phyloP scores from a whole-genome alignment of 2,329 filamentous ascomycete species.

The Penicillium sp. region DNA sequence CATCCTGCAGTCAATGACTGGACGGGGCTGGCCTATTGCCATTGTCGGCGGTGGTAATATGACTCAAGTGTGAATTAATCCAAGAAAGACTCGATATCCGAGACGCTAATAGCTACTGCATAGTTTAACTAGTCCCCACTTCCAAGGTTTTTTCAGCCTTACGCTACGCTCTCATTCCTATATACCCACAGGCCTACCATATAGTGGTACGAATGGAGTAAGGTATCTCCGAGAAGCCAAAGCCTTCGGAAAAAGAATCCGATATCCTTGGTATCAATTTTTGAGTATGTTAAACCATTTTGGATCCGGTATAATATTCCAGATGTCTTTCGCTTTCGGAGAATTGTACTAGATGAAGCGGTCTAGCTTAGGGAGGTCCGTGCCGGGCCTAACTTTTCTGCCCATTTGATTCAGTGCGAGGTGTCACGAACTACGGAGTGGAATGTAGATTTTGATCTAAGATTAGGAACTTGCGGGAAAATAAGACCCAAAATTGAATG shows the following conservation, averaged over 20 bases:
- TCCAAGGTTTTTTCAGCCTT: no score
- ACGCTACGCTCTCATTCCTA: not conserved
- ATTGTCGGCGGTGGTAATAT: no score
- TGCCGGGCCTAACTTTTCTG: conserved; percentile 9
- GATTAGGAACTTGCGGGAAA: not conserved
- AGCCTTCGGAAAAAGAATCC: conserved; percentile 28
- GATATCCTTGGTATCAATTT: conserved; percentile 26
- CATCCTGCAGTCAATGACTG: no score
- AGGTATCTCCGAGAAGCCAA: conserved; percentile 26
- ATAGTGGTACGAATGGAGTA: conserved; percentile 24
- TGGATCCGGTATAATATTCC: conserved; percentile 22
- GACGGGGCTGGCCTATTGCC: no score
- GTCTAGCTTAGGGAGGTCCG: conserved; percentile 26
- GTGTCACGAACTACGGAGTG: not conserved
- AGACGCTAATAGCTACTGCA: no score
- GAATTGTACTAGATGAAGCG: conserved; percentile 31
- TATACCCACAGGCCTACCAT: conserved; percentile 25
- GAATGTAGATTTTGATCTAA: not conserved
- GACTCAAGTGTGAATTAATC: no score
- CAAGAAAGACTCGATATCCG: no score
- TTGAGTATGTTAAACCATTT: conserved; percentile 25
- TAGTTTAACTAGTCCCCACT: no score
- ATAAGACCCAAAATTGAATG: conserved; percentile 27
- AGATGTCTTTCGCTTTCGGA: conserved; percentile 17
- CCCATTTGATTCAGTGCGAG: conserved; percentile 8